Percentiles rank a stretch among this genome's conserved stretches.
These are phyloP conservation scores for Raddia guianensis DNA, from an alignment of 176 grass and related monocot genomes.

Conservation along the genomic window DNA sequence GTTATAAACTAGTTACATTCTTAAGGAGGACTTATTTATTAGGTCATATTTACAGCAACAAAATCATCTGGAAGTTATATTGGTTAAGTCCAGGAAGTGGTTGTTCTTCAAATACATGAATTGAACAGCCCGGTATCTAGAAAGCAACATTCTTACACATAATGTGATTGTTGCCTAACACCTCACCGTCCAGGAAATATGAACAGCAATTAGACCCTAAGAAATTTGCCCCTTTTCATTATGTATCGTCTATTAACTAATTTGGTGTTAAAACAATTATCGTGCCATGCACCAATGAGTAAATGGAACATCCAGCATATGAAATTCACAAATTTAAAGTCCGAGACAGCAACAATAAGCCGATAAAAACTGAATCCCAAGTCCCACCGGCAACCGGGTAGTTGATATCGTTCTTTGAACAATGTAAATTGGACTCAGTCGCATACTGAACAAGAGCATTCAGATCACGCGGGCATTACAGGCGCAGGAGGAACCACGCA, in stretches of 20 bases:
- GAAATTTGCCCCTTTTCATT: neutral
- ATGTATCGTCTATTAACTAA: neutral
- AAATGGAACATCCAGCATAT: slow-evolving; percentile 5
- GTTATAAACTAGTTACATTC: neutral
- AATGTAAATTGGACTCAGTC: neutral
- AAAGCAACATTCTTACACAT: slow-evolving; percentile 7
- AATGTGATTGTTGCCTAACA: neutral
- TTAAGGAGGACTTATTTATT: neutral
- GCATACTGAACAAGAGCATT: slow-evolving; percentile 19
- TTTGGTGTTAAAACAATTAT: neutral
- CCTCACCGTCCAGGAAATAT: neutral
- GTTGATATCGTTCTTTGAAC: neutral
- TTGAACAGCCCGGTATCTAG: slow-evolving; percentile 3
- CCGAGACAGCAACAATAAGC: neutral
- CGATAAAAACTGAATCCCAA: neutral
- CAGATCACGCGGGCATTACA: neutral
- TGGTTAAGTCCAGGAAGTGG: neutral
- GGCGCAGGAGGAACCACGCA: neutral
- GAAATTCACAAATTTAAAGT: neutral
- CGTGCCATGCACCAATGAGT: neutral
- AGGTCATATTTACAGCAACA: neutral
- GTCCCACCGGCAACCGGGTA: neutral
- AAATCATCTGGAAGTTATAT: slow-evolving; percentile 4
- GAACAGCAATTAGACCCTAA: neutral
- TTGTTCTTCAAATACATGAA: slow-evolving; percentile 2